Evolutionary conservation across 1,284 basidiomycete genomes (phyloP).

Genomic region (Vanrija humicola): DNA sequence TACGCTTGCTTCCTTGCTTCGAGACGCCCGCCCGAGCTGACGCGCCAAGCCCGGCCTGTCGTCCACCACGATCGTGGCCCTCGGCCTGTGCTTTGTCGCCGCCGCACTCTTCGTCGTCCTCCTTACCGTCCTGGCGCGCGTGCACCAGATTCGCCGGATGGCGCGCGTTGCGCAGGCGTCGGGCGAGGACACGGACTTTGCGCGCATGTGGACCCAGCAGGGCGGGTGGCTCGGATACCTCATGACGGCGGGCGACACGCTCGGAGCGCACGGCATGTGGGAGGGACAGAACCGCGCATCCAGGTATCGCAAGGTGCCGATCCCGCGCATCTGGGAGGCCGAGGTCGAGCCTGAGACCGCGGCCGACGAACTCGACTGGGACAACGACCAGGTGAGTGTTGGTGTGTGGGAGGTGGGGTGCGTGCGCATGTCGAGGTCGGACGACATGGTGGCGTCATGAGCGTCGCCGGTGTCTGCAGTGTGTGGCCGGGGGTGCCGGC

Average conservation of each 20-base stretch:
- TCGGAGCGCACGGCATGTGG: no score
- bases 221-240: constrained; percentile 11
- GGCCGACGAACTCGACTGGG: background rate
- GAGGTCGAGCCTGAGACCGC: background rate
- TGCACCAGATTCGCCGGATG: constrained; percentile 4
- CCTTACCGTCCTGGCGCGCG: constrained; percentile 10
- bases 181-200: constrained; percentile 11
- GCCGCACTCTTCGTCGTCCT: constrained; percentile 12
- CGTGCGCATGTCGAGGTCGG: no score
- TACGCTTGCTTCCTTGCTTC: no score
- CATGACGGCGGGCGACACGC: no score
- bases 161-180: background rate
- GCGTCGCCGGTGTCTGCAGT: no score
- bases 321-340: constrained; percentile 12
- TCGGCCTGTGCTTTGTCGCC: constrained; percentile 27
- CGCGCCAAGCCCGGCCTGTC: background rate
- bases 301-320: background rate
- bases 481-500: no score
- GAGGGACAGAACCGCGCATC: no score
- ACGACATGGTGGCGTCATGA: no score
- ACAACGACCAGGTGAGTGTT: constrained; percentile 5
- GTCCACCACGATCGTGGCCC: constrained; percentile 18
- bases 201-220: constrained; percentile 13
- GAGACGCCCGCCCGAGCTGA: background rate
- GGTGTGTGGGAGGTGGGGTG: no score